Evolutionary conservation across 2,329 filamentous ascomycete genomes (phyloP), one percentile per base, ranked within the genome.

Genomic region (Cryphonectria carpinicola): DNA sequence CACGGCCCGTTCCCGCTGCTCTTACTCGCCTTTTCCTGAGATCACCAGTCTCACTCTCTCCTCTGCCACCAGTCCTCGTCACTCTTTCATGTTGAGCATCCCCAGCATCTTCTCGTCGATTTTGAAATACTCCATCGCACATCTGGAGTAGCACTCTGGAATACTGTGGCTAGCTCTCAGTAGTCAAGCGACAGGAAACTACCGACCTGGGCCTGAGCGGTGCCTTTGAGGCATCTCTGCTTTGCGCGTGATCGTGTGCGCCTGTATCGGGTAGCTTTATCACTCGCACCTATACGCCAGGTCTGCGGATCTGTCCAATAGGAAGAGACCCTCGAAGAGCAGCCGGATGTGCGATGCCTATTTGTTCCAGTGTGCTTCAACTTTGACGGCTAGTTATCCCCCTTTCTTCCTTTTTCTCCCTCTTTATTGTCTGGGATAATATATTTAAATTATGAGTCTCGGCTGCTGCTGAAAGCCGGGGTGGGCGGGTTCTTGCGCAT

Each of bases 71-170:
- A 28, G 1, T 28, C 17, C 22, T 19, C 5, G 2, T 2, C 22
- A 46, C 32, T 28, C 8, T 56, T 28, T 13, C 28, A 5, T 56
- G 3, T 56, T 56, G 8, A 28, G n/a, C n/a, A 28, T 13, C 52
- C n/a, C 28, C 28, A 28, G 28, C 28, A 54, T 14, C n/a, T 56
- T 56, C n/a, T 28, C 25, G 25, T 32, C 52, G 5, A 13, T 28
- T 0, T 56, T 56, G 52, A 28, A 54, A 52, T 17, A 56, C 52
- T 56, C 25, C 52, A 56, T 56, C 14, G 52, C 52, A 56, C 52
- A 56, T 56, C 52, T 32, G 52, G 52, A 56, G 52, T 56, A 56
- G 52, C 52, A 56, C 52, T 56, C n/a, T 56, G n/a, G 52, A 56
- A 56, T 17, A 14, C 4, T 56, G 25, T 56, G 52, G 52, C n/a